Percentiles rank a stretch among this genome's conserved stretches.
Conservation (phyloP, 2,329 filamentous ascomycete species). For the Xylariaceae sp. region DNA sequence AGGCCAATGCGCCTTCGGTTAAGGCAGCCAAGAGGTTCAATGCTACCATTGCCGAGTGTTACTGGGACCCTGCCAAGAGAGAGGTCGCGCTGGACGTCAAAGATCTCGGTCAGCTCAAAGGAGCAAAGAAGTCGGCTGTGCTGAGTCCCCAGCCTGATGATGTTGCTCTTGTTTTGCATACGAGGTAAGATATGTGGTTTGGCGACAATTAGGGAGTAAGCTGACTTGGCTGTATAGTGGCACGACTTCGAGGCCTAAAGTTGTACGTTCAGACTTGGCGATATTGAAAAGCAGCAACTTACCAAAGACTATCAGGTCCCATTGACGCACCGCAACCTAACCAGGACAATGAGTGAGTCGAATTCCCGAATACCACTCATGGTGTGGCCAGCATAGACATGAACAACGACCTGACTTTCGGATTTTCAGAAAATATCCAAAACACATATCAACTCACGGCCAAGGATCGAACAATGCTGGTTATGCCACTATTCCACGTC, state of each 20-base stretch:
- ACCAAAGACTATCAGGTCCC: conserved; percentile 61
- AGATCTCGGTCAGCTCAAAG: conserved; percentile 70
- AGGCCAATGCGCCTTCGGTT: conserved; percentile 72
- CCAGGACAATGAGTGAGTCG: conserved; percentile 74
- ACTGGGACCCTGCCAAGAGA: conserved; percentile 69
- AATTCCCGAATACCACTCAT: neutral
- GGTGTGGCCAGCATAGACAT: neutral
- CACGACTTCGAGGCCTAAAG: conserved; percentile 85
- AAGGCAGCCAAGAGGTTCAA: conserved; percentile 79
- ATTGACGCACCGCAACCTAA: conserved; percentile 81
- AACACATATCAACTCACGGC: conserved; percentile 76
- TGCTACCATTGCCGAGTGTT: conserved; percentile 86
- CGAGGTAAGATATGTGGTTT: conserved; percentile 52
- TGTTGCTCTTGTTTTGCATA: conserved; percentile 82
- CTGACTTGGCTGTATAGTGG: conserved; percentile 56
- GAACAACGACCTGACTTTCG: conserved; percentile 5
- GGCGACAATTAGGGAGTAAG: conserved; percentile 1
- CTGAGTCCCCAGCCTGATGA: conserved; percentile 72
- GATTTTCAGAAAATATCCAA: conserved; percentile 75
- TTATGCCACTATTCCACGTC: conserved; percentile 92
- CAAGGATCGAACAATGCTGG: conserved; percentile 79
- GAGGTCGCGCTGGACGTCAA: conserved; percentile 82
- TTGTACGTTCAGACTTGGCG: conserved; percentile 57
- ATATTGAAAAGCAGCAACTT: conserved; percentile 19
- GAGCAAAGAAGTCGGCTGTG: conserved; percentile 48